phyloP scores from a whole-genome alignment of 305 asterid genomes.

The Caryopteris hybrid region DNA sequence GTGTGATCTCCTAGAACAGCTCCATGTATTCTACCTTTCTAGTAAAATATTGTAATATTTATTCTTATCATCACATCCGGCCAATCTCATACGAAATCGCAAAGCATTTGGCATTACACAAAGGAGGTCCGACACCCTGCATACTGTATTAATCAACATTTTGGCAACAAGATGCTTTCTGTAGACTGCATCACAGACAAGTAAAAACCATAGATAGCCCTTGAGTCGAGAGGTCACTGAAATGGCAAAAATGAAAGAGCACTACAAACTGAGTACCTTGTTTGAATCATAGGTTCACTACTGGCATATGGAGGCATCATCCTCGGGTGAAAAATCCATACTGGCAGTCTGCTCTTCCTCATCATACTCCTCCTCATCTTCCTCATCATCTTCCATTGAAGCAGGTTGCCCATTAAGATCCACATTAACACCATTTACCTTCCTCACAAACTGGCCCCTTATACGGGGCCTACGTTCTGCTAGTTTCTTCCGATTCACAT shows the following conservation, averaged over 20 bases:
- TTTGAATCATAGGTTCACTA: slow-evolving; percentile 12
- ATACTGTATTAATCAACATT: not conserved
- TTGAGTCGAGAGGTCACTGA: not conserved
- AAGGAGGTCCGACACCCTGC: not conserved
- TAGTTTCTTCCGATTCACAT: slow-evolving; percentile 76
- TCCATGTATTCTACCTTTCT: not conserved
- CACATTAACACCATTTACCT: slow-evolving; percentile 63
- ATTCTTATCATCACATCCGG: slow-evolving; percentile 2
- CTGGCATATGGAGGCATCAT: slow-evolving; percentile 30
- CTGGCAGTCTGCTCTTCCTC: slow-evolving; percentile 47
- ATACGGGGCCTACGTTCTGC: slow-evolving; percentile 96
- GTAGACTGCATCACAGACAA: slow-evolving; percentile 7
- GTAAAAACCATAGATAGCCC: not conserved
- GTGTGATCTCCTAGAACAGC: slow-evolving; percentile 10
- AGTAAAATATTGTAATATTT: not conserved
- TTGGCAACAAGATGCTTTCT: not conserved
- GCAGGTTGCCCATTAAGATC: slow-evolving; percentile 90
- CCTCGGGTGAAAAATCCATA: slow-evolving; percentile 31
- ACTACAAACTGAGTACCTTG: slow-evolving; percentile 12
- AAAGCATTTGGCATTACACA: not conserved
- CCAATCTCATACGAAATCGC: not conserved
- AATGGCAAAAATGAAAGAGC: not conserved
- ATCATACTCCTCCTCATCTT: slow-evolving; percentile 64
- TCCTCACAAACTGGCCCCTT: slow-evolving; percentile 93
- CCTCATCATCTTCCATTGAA: slow-evolving; percentile 58